Percentiles rank a stretch among this genome's conserved stretches.
Conservation (phyloP, 2,329 filamentous ascomycete genomes). For the Aureobasidium zeae region DNA sequence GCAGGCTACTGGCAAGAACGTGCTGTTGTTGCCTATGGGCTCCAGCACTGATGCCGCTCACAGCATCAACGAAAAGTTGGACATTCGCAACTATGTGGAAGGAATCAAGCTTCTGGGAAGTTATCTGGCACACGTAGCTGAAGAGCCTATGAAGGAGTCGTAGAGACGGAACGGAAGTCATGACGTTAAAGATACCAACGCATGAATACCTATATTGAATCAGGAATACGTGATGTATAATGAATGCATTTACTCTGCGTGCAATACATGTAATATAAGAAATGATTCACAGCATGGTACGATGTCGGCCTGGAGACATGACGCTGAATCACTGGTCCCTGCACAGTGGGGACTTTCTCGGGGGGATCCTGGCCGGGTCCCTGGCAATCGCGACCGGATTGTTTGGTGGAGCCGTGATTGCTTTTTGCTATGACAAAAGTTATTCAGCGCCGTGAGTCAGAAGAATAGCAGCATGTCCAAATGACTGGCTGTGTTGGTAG, state of each 20-base stretch:
- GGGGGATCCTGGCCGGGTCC: background rate
- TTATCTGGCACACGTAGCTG: conserved; percentile 91
- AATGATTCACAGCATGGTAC: no score
- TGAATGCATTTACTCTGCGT: no score
- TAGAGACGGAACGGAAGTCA: conserved; percentile 3
- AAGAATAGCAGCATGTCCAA: background rate
- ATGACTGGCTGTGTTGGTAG: conserved; percentile 5
- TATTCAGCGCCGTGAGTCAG: conserved; percentile 7
- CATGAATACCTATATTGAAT: no score
- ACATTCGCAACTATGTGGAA: conserved; percentile 96
- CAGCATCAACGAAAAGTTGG: conserved; percentile 97
- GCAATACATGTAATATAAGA: no score
- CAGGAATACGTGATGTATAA: no score
- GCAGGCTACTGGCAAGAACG: conserved; percentile 95
- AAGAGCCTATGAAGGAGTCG: conserved; percentile 57
- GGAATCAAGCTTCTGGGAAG: conserved; percentile 91
- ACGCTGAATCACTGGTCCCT: conserved; percentile 4
- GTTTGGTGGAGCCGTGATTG: background rate
- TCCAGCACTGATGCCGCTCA: conserved; percentile 94
- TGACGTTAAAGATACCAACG: conserved; percentile 10
- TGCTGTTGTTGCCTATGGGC: conserved; percentile 90
- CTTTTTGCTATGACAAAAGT: background rate
- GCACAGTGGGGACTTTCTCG: conserved; percentile 1
- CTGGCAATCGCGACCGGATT: background rate
- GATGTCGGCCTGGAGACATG: conserved; percentile 9